Evolutionary conservation across 1,284 basidiomycete genomes (phyloP).

Genomic region (Rhodotorula sp.): DNA sequence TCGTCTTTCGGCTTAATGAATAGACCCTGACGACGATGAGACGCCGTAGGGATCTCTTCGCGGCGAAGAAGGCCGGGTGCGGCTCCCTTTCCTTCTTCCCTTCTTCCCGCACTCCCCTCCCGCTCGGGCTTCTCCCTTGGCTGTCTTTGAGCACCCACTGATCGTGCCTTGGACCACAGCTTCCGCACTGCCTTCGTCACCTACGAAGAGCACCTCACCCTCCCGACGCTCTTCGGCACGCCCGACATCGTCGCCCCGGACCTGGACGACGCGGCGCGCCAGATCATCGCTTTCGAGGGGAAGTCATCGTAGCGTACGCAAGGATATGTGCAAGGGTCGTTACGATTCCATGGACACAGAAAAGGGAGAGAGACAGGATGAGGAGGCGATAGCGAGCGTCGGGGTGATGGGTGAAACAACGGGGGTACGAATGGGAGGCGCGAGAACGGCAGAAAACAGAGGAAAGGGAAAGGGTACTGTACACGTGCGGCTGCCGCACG

Average conservation of each 20-base stretch:
- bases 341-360: not conserved
- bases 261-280: constrained; percentile 24
- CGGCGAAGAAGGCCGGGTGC: constrained; percentile 36
- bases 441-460: not conserved
- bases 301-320: not conserved
- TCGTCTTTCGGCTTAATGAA: not conserved
- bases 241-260: constrained; percentile 36
- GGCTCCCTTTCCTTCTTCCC: not conserved
- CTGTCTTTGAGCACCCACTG: not conserved
- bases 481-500: not conserved
- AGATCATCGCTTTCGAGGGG: constrained; percentile 21
- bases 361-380: not conserved
- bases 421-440: not conserved
- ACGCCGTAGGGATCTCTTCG: constrained; percentile 25
- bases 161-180: not conserved
- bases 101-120: not conserved
- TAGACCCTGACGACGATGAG: too few species aligned
- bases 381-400: not conserved
- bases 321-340: not conserved
- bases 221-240: constrained; percentile 19
- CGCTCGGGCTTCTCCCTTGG: not conserved
- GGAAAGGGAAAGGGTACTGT: not conserved
- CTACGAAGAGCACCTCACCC: constrained; percentile 32
- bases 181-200: constrained; percentile 33
- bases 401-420: not conserved